A percentile compares a stretch with the other conserved stretches of the same genome.
Evolutionary conservation across 345 rosid species (phyloP).

Genomic region (Carallia pectinifolia): DNA sequence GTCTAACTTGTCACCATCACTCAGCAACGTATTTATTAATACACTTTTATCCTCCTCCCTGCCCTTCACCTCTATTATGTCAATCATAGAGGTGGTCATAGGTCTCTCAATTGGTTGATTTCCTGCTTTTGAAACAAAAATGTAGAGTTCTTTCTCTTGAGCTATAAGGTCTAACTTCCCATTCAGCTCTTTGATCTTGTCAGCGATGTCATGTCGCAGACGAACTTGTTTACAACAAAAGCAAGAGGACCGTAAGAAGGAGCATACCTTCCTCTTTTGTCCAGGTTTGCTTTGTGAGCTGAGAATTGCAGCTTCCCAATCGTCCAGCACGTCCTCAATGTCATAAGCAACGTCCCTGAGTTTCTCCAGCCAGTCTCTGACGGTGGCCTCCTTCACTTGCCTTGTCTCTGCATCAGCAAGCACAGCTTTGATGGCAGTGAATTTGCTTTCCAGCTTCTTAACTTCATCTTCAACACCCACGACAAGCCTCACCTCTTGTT

Average conservation of each 20-base stretch:
- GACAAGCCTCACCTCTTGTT: not conserved
- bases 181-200: conserved; percentile 7
- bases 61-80: conserved; percentile 1
- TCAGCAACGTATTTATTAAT: not conserved
- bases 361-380: not conserved
- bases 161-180: not conserved
- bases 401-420: conserved; percentile 9
- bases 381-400: not conserved
- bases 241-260: not conserved
- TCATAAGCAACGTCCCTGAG: conserved; percentile 7
- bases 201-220: conserved; percentile 1
- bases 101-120: not conserved
- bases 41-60: not conserved
- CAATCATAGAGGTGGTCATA: not conserved
- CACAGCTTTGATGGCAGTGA: conserved; percentile 5
- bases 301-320: not conserved
- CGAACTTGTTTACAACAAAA: not conserved
- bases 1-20: not conserved
- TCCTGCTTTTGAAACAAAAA: not conserved
- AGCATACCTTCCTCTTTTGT: conserved; percentile 6
- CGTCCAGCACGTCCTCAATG: not conserved
- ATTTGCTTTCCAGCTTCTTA: not conserved
- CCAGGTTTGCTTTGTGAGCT: not conserved
- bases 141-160: not conserved
- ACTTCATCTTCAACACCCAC: not conserved